phyloP scores from a whole-genome alignment of 2,329 filamentous ascomycete genomes.

The Botrytis tulipae region DNA sequence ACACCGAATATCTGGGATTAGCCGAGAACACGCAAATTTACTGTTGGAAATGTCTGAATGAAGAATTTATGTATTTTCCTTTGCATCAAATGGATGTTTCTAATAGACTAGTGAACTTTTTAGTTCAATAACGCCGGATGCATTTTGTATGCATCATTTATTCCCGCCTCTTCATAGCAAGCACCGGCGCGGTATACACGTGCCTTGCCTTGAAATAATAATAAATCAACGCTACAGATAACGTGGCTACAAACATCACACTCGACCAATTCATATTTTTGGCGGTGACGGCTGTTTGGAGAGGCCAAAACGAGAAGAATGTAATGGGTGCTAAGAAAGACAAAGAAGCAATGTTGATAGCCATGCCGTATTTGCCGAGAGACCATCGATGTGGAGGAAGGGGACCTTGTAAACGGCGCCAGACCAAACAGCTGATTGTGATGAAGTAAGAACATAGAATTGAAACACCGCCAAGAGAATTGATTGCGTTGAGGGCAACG shows the following conservation, averaged over 20 bases:
- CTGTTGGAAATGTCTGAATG: neutral
- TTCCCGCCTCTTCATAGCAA: slow-evolving; percentile 7
- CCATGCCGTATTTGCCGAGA: slow-evolving; percentile 43
- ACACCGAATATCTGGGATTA: neutral
- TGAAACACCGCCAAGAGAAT: slow-evolving; percentile 48
- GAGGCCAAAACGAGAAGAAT: slow-evolving; percentile 50
- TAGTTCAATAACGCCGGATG: neutral
- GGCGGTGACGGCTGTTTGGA: slow-evolving; percentile 39
- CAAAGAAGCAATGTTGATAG: slow-evolving; percentile 44
- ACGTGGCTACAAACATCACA: slow-evolving; percentile 23
- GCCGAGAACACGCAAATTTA: neutral
- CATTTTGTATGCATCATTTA: neutral
- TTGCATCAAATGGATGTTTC: neutral
- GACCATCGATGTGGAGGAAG: slow-evolving; percentile 44
- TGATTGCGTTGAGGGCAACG: slow-evolving; percentile 51
- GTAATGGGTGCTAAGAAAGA: slow-evolving; percentile 43
- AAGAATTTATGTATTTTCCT: neutral
- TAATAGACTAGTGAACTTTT: neutral
- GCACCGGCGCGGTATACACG: slow-evolving; percentile 33
- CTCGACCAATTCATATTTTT: slow-evolving; percentile 47
- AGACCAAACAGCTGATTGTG: slow-evolving; percentile 42
- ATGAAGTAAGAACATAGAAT: slow-evolving; percentile 52
- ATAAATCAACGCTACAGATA: slow-evolving; percentile 23
- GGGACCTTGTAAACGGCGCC: slow-evolving; percentile 39
- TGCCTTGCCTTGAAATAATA: slow-evolving; percentile 24